Evolutionary conservation across 1,284 basidiomycete species (phyloP).

Genomic region (Mycena citricolor): DNA sequence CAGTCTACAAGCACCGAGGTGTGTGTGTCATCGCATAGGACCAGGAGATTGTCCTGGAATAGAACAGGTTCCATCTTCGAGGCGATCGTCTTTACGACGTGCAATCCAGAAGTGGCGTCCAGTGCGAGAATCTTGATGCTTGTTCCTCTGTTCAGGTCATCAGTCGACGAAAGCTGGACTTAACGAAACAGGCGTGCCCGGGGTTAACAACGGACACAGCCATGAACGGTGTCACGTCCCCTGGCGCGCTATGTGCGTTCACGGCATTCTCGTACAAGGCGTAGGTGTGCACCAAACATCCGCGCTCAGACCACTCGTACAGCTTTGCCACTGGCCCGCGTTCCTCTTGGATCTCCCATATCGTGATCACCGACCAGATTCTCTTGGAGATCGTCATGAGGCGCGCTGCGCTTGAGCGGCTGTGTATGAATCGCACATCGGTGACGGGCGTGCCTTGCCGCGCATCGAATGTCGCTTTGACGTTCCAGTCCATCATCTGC

Average conservation of each 20-base stretch:
- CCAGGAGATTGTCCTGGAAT: constrained; percentile 9
- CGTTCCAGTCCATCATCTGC: not conserved
- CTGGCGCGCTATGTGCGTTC: too few relatives aligned
- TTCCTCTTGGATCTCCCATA: constrained; percentile 9
- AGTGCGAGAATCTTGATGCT: constrained; percentile 8
- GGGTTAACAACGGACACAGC: constrained; percentile 6
- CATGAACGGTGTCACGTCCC: not conserved
- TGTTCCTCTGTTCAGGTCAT: not conserved
- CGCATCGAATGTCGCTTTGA: constrained; percentile 12
- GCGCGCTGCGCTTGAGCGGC: constrained; percentile 4
- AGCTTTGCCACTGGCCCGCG: not conserved
- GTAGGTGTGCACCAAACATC: constrained; percentile 1
- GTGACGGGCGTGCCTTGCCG: constrained; percentile 14
- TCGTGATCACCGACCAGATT: constrained; percentile 13
- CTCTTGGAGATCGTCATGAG: constrained; percentile 10
- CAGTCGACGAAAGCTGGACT: not conserved
- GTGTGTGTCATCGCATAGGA: constrained; percentile 11
- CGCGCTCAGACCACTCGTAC: constrained; percentile 13
- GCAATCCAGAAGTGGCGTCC: constrained; percentile 1
- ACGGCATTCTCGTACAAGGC: constrained; percentile 4
- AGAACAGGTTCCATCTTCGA: constrained; percentile 5
- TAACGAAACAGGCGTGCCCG: not conserved
- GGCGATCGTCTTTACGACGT: constrained; percentile 2
- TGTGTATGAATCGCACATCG: constrained; percentile 14
- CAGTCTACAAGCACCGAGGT: constrained; percentile 9